A percentile compares a stretch with the other conserved stretches of the same genome.
Conservation (phyloP, 73 alveolate species). For the Paramecium primaurelia region DNA sequence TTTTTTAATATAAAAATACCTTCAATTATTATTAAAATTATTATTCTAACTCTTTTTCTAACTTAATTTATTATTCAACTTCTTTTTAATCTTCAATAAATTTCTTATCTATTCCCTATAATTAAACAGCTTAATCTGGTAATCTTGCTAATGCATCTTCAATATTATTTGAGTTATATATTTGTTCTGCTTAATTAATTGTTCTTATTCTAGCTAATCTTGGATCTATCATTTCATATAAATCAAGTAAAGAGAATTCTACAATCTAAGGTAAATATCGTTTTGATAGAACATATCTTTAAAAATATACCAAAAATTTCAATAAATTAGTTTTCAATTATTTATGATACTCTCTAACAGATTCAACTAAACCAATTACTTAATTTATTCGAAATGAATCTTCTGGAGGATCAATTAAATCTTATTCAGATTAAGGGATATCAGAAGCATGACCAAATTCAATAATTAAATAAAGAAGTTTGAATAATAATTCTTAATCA, state of each 20-base stretch:
- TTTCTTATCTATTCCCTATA: background rate
- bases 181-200: constrained; percentile 21
- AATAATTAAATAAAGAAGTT: constrained; percentile 20
- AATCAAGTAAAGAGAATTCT: constrained; percentile 52
- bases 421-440: constrained; percentile 19
- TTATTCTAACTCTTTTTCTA: background rate
- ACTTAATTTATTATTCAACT: background rate
- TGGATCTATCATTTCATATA: constrained; percentile 50
- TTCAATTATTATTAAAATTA: background rate
- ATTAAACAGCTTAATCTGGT: background rate
- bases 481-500: constrained; percentile 47
- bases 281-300: constrained; percentile 54
- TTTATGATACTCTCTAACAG: constrained; percentile 25
- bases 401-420: constrained; percentile 52
- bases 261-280: constrained; percentile 44
- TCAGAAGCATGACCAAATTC: constrained; percentile 50
- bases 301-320: constrained; percentile 4
- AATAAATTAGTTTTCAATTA: constrained; percentile 28
- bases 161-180: background rate
- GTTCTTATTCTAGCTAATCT: constrained; percentile 37
- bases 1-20: background rate
- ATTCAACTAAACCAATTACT: constrained; percentile 45
- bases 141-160: background rate
- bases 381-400: constrained; percentile 59
- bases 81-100: background rate